These are phyloP conservation scores for Cercospora brassicicola DNA, from an alignment of 2,329 filamentous ascomycete species.

Conservation along the genomic window DNA sequence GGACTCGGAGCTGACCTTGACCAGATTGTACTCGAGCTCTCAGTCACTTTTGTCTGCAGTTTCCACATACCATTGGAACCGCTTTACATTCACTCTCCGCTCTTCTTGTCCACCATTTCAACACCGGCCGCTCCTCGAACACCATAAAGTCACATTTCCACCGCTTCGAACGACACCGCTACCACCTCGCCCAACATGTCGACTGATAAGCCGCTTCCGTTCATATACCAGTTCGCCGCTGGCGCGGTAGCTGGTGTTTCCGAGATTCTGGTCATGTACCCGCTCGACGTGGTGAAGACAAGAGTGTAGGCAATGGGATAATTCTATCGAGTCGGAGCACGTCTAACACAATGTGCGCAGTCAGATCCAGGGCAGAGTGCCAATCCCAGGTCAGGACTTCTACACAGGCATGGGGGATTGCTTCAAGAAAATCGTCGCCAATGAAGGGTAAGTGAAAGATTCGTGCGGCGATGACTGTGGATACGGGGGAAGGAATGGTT, in stretches of 20 bases:
- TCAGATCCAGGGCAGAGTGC: slow-evolving; percentile 59
- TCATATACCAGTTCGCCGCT: slow-evolving; percentile 92
- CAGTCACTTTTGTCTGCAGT: slow-evolving; percentile 3
- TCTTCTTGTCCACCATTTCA: not conserved
- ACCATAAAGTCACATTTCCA: not conserved
- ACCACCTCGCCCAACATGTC: slow-evolving; percentile 43
- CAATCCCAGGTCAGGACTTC: slow-evolving; percentile 68
- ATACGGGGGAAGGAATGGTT: not conserved
- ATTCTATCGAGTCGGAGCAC: not conserved
- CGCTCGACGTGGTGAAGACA: slow-evolving; percentile 97
- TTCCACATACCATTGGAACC: slow-evolving; percentile 1
- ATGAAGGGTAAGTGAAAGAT: slow-evolving; percentile 72
- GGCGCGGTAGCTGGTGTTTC: slow-evolving; percentile 97
- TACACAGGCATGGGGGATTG: slow-evolving; percentile 99
- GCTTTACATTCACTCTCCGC: not conserved
- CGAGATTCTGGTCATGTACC: slow-evolving; percentile 77
- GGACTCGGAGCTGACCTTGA: not conserved
- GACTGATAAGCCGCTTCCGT: slow-evolving; percentile 74
- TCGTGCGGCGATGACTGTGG: not conserved
- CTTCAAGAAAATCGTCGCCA: slow-evolving; percentile 93
- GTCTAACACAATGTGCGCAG: slow-evolving; percentile 31
- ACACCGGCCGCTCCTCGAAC: not conserved
- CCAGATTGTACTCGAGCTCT: slow-evolving; percentile 2
- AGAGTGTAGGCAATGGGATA: slow-evolving; percentile 68
- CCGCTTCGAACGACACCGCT: not conserved